These are phyloP conservation scores for Dichomitus squalens DNA, from an alignment of 1,284 basidiomycete genomes.

Conservation along the genomic window DNA sequence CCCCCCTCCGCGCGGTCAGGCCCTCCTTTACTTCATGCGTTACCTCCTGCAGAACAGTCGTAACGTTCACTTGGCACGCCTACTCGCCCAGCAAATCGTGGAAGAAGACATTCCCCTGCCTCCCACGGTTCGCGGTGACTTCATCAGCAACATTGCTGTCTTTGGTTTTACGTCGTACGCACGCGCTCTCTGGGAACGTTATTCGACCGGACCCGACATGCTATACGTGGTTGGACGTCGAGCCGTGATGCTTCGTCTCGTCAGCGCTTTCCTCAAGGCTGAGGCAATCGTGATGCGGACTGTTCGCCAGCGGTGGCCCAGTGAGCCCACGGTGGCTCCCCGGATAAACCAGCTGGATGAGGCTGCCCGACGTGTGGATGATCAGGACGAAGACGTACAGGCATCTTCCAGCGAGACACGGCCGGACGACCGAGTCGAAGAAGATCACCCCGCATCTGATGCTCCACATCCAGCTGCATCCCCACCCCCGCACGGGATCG, in stretches of 20 bases:
- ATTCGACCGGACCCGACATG: slow-evolving; percentile 45
- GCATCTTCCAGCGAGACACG: slow-evolving; percentile 5
- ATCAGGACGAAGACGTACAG: slow-evolving; percentile 7
- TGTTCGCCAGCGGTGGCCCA: neutral
- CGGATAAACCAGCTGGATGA: slow-evolving; percentile 13
- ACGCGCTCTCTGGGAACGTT: slow-evolving; percentile 58
- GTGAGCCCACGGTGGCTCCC: slow-evolving; percentile 5
- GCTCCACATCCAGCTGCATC: slow-evolving; percentile 15
- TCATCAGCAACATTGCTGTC: slow-evolving; percentile 49
- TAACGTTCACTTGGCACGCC: slow-evolving; percentile 42
- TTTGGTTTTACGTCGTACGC: slow-evolving; percentile 50
- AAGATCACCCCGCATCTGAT: slow-evolving; percentile 22
- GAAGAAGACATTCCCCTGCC: slow-evolving; percentile 43
- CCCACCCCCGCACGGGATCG: slow-evolving; percentile 17
- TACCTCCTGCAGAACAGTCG: slow-evolving; percentile 42
- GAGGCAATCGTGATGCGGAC: neutral
- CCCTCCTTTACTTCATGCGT: slow-evolving; percentile 53
- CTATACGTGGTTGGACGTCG: slow-evolving; percentile 47
- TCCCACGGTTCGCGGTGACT: slow-evolving; percentile 43
- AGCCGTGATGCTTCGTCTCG: slow-evolving; percentile 54
- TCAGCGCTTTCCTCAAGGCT: slow-evolving; percentile 50
- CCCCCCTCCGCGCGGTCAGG: slow-evolving; percentile 47
- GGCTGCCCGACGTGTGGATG: slow-evolving; percentile 1
- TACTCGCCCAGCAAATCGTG: slow-evolving; percentile 51
- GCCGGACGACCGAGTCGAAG: slow-evolving; percentile 7